phyloP scores from a whole-genome alignment of 768 basidiomycete species.

The Paxillus involutus region DNA sequence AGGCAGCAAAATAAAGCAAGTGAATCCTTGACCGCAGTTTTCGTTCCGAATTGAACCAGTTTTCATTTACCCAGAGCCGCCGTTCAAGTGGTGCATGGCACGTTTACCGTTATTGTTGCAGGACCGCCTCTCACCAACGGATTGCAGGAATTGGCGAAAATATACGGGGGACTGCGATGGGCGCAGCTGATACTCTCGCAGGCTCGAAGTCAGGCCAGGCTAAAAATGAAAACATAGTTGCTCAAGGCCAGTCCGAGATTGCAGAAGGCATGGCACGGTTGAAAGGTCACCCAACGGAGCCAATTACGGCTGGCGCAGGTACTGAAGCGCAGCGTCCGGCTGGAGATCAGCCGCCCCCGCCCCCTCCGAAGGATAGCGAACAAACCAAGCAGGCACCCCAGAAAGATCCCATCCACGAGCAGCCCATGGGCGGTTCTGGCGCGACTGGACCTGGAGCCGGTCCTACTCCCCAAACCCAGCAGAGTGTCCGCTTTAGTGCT shows the following conservation, averaged over 20 bases:
- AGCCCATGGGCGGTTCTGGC: too few relatives aligned
- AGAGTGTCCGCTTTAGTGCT: neutral
- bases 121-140: slow-evolving; percentile 3
- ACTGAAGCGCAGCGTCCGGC: neutral
- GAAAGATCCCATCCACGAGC: too few relatives aligned
- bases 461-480: neutral
- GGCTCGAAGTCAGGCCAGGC: slow-evolving; percentile 21
- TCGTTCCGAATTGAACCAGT: neutral
- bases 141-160: slow-evolving; percentile 43
- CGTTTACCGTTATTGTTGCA: neutral
- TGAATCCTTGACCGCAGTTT: neutral
- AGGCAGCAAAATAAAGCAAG: slow-evolving; percentile 16
- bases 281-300: slow-evolving; percentile 10
- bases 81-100: slow-evolving; percentile 37
- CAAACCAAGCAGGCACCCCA: too few relatives aligned
- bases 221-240: slow-evolving; percentile 36
- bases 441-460: neutral
- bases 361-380: too few relatives aligned
- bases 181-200: slow-evolving; percentile 37
- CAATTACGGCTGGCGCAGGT: neutral
- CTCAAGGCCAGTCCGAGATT: slow-evolving; percentile 39
- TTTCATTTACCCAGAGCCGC: slow-evolving; percentile 30
- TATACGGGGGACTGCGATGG: slow-evolving; percentile 42
- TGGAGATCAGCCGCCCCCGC: neutral
- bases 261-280: slow-evolving; percentile 37